Evolutionary conservation across 495 filamentous ascomycete species (phyloP).

Genomic region (Xylaria nigripes): DNA sequence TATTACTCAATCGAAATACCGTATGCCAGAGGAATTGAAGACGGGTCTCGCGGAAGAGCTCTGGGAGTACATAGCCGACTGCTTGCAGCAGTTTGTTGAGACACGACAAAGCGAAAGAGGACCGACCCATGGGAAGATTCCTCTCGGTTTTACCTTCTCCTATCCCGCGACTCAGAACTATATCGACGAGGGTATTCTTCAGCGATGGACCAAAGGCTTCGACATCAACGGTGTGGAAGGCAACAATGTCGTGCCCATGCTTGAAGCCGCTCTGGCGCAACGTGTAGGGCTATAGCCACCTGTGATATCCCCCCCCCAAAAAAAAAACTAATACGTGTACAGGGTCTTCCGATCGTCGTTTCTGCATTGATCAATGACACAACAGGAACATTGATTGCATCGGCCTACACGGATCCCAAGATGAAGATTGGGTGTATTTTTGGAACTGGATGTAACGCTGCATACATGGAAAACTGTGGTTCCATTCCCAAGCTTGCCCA

Average conservation of each 20-base stretch:
- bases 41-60: conserved; percentile 84
- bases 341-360: conserved; percentile 89
- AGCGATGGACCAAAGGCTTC: conserved; percentile 98
- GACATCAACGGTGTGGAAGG: conserved; percentile 96
- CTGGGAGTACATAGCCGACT: conserved; percentile 97
- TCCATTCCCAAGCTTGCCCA: conserved; percentile 91
- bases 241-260: conserved; percentile 85
- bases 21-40: conserved; percentile 92
- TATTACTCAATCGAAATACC: conserved; percentile 97
- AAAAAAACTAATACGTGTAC: conserved; percentile 12
- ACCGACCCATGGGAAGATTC: conserved; percentile 53
- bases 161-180: conserved; percentile 95
- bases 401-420: conserved; percentile 81
- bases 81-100: conserved; percentile 90
- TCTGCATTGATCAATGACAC: conserved; percentile 95
- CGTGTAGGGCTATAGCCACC: conserved; percentile 46
- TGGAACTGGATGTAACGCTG: conserved; percentile 95
- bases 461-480: conserved; percentile 91
- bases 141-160: conserved; percentile 96
- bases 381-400: conserved; percentile 97
- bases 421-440: conserved; percentile 98
- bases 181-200: conserved; percentile 90
- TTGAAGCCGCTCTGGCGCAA: conserved; percentile 73
- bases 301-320: too few relatives aligned
- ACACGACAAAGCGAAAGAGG: conserved; percentile 68